Evolutionary conservation across 1,284 basidiomycete species (phyloP).

Genomic region (Lentinula novae-zelandiae): DNA sequence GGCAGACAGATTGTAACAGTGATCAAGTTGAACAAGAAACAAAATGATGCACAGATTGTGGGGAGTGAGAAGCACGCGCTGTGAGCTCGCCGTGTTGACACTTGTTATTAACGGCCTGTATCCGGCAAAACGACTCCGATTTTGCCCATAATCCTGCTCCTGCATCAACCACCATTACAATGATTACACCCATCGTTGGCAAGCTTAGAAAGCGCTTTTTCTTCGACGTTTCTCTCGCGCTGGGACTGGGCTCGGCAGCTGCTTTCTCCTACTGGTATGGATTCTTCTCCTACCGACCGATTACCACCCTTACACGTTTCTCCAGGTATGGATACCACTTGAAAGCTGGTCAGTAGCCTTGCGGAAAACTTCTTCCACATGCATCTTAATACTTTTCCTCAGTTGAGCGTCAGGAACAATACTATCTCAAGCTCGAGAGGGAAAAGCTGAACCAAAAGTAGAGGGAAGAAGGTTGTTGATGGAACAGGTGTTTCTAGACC

Average conservation of each 20-base stretch:
- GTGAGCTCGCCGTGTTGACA: not conserved
- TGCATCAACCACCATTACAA: slow-evolving; percentile 27
- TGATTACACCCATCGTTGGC: slow-evolving; percentile 87
- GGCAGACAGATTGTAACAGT: not conserved
- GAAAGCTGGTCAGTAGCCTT: slow-evolving; percentile 54
- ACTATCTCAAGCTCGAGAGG: slow-evolving; percentile 79
- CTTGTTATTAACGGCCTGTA: not conserved
- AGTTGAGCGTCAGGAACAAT: slow-evolving; percentile 81
- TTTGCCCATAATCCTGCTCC: not conserved
- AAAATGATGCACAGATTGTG: not conserved
- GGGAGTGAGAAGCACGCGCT: slow-evolving; percentile 11
- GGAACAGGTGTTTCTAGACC: slow-evolving; percentile 11
- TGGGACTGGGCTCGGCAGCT: slow-evolving; percentile 69
- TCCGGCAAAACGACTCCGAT: slow-evolving; percentile 12
- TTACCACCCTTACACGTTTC: slow-evolving; percentile 15
- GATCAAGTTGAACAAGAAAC: not conserved
- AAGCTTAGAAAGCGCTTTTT: slow-evolving; percentile 87
- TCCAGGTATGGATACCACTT: slow-evolving; percentile 79
- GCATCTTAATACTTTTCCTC: not conserved
- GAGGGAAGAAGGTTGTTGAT: slow-evolving; percentile 11
- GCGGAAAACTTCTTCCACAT: not conserved
- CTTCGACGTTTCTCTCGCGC: slow-evolving; percentile 67
- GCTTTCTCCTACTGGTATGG: slow-evolving; percentile 80
- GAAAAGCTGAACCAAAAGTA: slow-evolving; percentile 36
- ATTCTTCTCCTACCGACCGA: slow-evolving; percentile 11